Evolutionary conservation across 2,329 filamentous ascomycete species (phyloP).

Genomic region (Stagonosporopsis rhizophila): DNA sequence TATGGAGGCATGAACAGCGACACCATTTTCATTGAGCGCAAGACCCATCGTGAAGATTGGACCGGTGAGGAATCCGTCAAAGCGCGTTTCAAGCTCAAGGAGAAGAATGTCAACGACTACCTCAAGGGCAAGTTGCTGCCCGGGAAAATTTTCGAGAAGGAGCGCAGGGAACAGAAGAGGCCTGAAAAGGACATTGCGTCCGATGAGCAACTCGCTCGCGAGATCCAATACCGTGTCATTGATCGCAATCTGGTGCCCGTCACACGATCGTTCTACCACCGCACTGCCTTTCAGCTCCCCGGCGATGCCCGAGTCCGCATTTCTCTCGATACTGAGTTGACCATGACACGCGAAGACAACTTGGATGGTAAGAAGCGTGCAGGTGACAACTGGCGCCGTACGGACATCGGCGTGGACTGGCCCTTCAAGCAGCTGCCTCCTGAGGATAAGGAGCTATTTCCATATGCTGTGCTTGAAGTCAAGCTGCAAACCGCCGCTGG

Average conservation of each 20-base stretch:
- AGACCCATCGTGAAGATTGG: slow-evolving; percentile 99
- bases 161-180: slow-evolving; percentile 93
- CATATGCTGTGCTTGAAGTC: slow-evolving; percentile 94
- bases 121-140: slow-evolving; percentile 84
- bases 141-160: slow-evolving; percentile 92
- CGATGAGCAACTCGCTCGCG: slow-evolving; percentile 85
- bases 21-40: slow-evolving; percentile 95
- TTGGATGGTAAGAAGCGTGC: slow-evolving; percentile 77
- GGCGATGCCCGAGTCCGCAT: slow-evolving; percentile 96
- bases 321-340: slow-evolving; percentile 93
- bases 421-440: slow-evolving; percentile 89
- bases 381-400: slow-evolving; percentile 93
- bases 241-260: slow-evolving; percentile 87
- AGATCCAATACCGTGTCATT: slow-evolving; percentile 92
- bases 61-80: slow-evolving; percentile 99
- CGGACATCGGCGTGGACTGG: slow-evolving; percentile 96
- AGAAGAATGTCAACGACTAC: slow-evolving; percentile 96
- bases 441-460: slow-evolving; percentile 87
- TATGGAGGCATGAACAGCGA: slow-evolving; percentile 96
- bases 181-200: slow-evolving; percentile 88
- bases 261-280: slow-evolving; percentile 96
- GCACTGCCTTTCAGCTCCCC: slow-evolving; percentile 95
- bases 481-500: slow-evolving; percentile 97
- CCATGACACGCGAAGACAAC: slow-evolving; percentile 95
- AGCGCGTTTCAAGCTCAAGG: slow-evolving; percentile 91